Evolutionary conservation across 2,329 filamentous ascomycete genomes (phyloP), one percentile per base, ranked within the genome.

Genomic region (Stenocarpella maydis): DNA sequence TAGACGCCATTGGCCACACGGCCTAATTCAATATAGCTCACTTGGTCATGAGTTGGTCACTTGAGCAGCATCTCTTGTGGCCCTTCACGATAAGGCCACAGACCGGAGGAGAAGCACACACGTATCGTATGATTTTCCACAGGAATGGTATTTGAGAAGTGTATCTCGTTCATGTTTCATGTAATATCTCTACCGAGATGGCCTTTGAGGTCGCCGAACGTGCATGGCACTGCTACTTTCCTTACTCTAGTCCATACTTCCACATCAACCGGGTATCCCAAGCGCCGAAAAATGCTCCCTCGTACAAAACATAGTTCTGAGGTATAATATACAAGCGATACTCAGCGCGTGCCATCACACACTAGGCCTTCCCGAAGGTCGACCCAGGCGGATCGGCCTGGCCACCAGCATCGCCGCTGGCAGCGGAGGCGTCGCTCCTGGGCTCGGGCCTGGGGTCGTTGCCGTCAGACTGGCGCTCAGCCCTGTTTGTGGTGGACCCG

Each of bases 401-500:
- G 49, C 50, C 41, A 24, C 4, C 31, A 37, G 21, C 63, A 39
- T 65, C 26, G 54, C 17, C 45, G 21, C 45, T 63, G 39, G n/a
- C 47, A 37, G 39, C 21, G 54, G 24, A 15, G 15, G 60, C 64
- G 34, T 21, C 50, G 37, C 28, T 41, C 65, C 53, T 65, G 24
- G 19, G 21, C 41, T 58, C 64, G 41, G 52, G 37, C 47, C 68
- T 47, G 34, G 72, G 72, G 10, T 37, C 72, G 39, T 64, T 72
- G 21, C 73, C 71, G 34, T 72, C 73, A 28, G 72, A 73, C 41
- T 71, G 66, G 52, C 74, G 71, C 61, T 74, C 61, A 50, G 72
- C 72, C 63, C 77, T 71, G 60, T 65, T 65, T 41, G 77, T 82
- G n/a, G 80, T 78, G 3, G 82, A 81, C 19, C 90, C 89, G 73